Percentiles rank a stretch among this genome's conserved stretches.
These are phyloP conservation scores for Colletotrichum eleusines DNA, from an alignment of 2,329 filamentous ascomycete species.

Conservation along the genomic window DNA sequence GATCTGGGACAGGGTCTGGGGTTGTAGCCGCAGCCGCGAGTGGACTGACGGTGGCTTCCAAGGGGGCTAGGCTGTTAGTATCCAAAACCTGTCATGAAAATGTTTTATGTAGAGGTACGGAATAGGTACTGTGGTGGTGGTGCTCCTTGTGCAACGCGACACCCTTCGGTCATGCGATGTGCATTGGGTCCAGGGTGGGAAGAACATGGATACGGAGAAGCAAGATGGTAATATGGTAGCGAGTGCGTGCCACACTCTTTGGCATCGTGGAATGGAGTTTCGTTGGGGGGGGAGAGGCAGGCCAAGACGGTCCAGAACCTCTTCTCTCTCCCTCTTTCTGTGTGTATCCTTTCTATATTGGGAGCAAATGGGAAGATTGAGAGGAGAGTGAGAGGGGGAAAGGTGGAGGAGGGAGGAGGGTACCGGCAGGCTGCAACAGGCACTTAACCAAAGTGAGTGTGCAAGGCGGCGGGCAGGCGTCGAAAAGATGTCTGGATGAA, in stretches of 20 bases:
- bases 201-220: conserved; percentile 1
- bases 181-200: conserved; percentile 13
- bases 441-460: background rate
- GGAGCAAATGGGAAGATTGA: background rate
- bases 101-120: background rate
- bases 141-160: conserved; percentile 25
- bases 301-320: conserved; percentile 38
- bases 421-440: background rate
- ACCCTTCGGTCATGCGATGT: conserved; percentile 23
- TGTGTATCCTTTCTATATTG: conserved; percentile 8
- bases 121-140: background rate
- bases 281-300: background rate
- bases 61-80: conserved; percentile 40
- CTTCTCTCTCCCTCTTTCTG: background rate
- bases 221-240: background rate
- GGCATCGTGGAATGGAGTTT: conserved; percentile 26
- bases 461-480: background rate
- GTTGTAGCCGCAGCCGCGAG: conserved; percentile 35
- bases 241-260: conserved; percentile 30
- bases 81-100: conserved; percentile 32
- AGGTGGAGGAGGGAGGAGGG: conserved; percentile 23
- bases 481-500: background rate
- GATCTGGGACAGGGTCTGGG: conserved; percentile 26
- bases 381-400: background rate
- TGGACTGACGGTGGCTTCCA: conserved; percentile 37